Conservation (phyloP, 228 moss, liverwort and hornwort species). For the Sphagnum fallax region DNA sequence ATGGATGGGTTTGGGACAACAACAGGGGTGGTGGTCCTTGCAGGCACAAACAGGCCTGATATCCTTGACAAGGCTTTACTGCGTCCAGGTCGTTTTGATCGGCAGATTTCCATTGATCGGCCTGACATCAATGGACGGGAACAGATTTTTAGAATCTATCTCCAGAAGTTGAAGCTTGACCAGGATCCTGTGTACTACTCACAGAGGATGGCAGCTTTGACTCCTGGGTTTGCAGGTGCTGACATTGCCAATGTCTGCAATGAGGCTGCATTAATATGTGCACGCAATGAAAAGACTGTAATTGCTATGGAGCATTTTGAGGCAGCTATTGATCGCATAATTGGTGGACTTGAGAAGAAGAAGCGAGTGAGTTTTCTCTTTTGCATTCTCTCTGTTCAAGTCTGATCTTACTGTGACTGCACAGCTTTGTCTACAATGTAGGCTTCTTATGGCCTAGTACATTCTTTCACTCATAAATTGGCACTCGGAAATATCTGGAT, state of each 20-base stretch:
- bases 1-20: slow-evolving; percentile 99
- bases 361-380: slow-evolving; percentile 49
- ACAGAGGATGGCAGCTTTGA: slow-evolving; percentile 89
- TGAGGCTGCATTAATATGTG: slow-evolving; percentile 93
- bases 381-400: background rate
- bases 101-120: slow-evolving; percentile 89
- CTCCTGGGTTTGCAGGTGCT: slow-evolving; percentile 98
- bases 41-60: slow-evolving; percentile 97
- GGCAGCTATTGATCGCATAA: slow-evolving; percentile 93
- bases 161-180: slow-evolving; percentile 84
- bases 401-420: too few relatives aligned
- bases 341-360: slow-evolving; percentile 96
- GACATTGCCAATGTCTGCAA: slow-evolving; percentile 99
- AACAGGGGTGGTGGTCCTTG: slow-evolving; percentile 92
- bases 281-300: slow-evolving; percentile 73
- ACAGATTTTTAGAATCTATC: slow-evolving; percentile 94
- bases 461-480: too few relatives aligned
- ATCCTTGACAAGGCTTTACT: slow-evolving; percentile 93
- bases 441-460: too few relatives aligned
- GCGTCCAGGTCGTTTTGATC: slow-evolving; percentile 92
- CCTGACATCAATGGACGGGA: slow-evolving; percentile 97
- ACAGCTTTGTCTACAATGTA: too few relatives aligned
- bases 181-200: slow-evolving; percentile 89
- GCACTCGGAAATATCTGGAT: too few relatives aligned
- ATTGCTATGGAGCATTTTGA: slow-evolving; percentile 97